phyloP scores from a whole-genome alignment of 176 grass and related monocot genomes.

The Rhynchospora tenuis region DNA sequence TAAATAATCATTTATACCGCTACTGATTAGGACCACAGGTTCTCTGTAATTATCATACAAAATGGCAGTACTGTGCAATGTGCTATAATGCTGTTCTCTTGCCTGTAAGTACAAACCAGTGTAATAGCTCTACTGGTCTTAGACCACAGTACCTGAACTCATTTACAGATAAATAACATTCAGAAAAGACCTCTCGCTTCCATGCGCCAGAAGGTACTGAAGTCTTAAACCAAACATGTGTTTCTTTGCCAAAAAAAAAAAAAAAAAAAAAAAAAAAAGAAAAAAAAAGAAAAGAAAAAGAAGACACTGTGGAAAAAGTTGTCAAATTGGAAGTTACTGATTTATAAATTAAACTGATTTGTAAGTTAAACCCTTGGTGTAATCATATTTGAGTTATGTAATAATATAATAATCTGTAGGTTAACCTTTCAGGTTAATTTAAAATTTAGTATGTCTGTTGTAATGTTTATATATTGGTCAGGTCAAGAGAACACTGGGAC shows the following conservation, averaged over 20 bases:
- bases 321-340: not conserved
- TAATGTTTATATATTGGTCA: slow-evolving; percentile 30
- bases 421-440: not conserved
- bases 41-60: not conserved
- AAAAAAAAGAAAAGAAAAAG: not conserved
- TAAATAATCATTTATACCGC: not conserved
- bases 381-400: not conserved
- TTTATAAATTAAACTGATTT: not conserved
- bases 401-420: not conserved
- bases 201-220: too few species aligned
- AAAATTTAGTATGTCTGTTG: not conserved
- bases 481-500: slow-evolving; percentile 96
- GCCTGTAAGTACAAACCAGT: not conserved
- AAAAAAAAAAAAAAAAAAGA: not conserved
- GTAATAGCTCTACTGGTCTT: not conserved
- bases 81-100: not conserved
- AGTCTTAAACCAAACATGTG: too few species aligned
- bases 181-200: too few species aligned
- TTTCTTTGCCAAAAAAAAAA: not conserved
- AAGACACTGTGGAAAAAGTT: too few species aligned
- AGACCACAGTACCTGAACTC: not conserved
- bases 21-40: not conserved
- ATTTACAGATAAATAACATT: not conserved
- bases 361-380: not conserved
- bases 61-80: not conserved